These are phyloP conservation scores for Noccaea bulbosa DNA, from an alignment of 345 rosid species.

Conservation along the genomic window DNA sequence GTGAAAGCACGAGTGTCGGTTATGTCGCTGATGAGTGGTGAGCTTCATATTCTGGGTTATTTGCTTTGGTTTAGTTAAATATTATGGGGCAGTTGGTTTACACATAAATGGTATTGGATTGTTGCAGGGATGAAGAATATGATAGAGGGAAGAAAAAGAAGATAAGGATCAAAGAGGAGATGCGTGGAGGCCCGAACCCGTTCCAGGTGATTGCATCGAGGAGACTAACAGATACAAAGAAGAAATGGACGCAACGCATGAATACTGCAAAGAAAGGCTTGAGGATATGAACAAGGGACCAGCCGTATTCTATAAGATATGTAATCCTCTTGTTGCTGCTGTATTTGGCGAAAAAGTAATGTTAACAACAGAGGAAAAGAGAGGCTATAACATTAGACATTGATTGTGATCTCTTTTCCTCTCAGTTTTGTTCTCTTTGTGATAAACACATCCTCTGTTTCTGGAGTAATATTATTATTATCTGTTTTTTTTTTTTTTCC, in stretches of 20 bases:
- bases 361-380: conserved; percentile 38
- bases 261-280: conserved; percentile 35
- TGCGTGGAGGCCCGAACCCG: conserved; percentile 64
- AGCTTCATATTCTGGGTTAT: conserved; percentile 37
- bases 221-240: conserved; percentile 40
- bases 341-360: conserved; percentile 27
- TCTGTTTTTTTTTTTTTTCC: not conserved
- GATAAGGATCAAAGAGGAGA: conserved; percentile 50
- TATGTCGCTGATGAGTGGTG: conserved; percentile 89
- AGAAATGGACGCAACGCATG: conserved; percentile 21
- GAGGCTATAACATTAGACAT: not conserved
- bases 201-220: conserved; percentile 71
- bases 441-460: conserved; percentile 15
- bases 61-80: not conserved
- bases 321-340: conserved; percentile 28
- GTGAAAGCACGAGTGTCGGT: conserved; percentile 54
- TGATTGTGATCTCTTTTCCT: conserved; percentile 31
- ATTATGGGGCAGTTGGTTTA: conserved; percentile 14
- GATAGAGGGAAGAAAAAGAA: conserved; percentile 95
- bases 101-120: conserved; percentile 17
- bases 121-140: conserved; percentile 88
- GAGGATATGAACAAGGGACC: conserved; percentile 29
- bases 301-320: conserved; percentile 15
- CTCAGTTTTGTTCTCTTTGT: conserved; percentile 38
- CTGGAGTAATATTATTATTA: conserved; percentile 18